phyloP scores from a whole-genome alignment of 352 stramenopile species.

The Phytophthora sansomeana region DNA sequence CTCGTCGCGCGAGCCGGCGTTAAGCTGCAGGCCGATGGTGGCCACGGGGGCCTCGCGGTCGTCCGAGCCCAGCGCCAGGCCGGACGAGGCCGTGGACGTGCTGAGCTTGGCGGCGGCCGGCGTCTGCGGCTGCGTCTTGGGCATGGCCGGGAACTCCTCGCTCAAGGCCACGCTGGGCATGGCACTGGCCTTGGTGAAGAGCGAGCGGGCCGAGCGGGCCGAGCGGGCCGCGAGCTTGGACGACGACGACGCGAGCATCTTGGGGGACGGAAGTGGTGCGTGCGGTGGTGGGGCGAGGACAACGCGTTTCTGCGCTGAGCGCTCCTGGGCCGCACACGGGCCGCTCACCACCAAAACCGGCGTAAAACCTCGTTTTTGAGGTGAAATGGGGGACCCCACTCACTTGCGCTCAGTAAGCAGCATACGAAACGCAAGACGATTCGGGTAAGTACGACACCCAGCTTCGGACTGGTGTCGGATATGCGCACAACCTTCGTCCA shows the following conservation, averaged over 20 bases:
- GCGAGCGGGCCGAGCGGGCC: constrained; percentile 67
- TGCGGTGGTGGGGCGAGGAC: not conserved
- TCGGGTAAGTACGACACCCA: not conserved
- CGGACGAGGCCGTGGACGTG: constrained; percentile 54
- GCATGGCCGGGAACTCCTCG: constrained; percentile 70
- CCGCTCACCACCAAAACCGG: constrained; percentile 51
- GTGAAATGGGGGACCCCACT: not conserved
- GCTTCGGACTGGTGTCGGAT: too few relatives aligned
- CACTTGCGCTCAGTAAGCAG: not conserved
- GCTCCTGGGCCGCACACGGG: constrained; percentile 28
- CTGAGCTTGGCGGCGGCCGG: constrained; percentile 38
- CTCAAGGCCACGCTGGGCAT: constrained; percentile 65
- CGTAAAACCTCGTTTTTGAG: constrained; percentile 19
- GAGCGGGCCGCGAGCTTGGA: constrained; percentile 42
- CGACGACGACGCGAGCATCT: constrained; percentile 43
- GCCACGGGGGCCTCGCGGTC: constrained; percentile 54
- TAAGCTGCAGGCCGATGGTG: constrained; percentile 74
- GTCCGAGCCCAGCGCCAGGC: constrained; percentile 71
- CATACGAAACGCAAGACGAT: not conserved
- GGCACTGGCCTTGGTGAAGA: constrained; percentile 70
- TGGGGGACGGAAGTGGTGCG: constrained; percentile 11
- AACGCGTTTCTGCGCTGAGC: constrained; percentile 39
- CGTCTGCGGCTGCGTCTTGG: constrained; percentile 43
- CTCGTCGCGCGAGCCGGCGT: constrained; percentile 68
- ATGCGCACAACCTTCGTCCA: too few relatives aligned